Evolutionary conservation across 176 grass and related monocot genomes (phyloP).

Genomic region (Rhynchospora pubera): DNA sequence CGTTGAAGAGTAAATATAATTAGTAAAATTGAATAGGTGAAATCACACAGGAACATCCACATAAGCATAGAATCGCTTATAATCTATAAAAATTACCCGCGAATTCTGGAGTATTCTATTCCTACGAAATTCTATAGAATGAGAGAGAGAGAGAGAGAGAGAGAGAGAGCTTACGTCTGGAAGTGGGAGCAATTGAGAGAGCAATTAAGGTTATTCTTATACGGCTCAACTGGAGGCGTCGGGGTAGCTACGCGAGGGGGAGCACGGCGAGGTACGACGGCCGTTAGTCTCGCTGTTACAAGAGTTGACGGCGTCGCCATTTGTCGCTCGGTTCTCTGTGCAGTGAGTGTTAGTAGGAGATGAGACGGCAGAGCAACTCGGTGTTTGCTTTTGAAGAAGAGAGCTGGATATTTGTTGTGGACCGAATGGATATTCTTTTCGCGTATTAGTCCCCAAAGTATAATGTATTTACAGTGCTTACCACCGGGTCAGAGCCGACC

Average conservation of each 20-base stretch:
- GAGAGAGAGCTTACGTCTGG: conserved; percentile 46
- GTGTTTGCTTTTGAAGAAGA: not conserved
- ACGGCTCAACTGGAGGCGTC: conserved; percentile 25
- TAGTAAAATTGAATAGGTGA: not conserved
- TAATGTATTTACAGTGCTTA: not conserved
- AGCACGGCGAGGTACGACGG: conserved; percentile 15
- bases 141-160: too few relatives aligned
- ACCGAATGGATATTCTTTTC: not conserved
- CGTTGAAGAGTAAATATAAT: not conserved
- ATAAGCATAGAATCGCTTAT: not conserved
- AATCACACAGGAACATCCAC: not conserved
- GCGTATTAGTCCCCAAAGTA: not conserved
- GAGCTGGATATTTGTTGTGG: not conserved
- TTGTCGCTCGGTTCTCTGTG: conserved; percentile 6
- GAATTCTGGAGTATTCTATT: not conserved
- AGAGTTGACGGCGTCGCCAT: conserved; percentile 21
- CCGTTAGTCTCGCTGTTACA: conserved; percentile 24
- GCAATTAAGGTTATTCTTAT: conserved; percentile 7
- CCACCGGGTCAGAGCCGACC: too few relatives aligned
- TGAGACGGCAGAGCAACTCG: not conserved
- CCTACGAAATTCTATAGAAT: not conserved
- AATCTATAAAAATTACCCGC: not conserved
- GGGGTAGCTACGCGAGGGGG: conserved; percentile 17
- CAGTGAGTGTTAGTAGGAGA: not conserved
- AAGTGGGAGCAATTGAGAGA: conserved; percentile 68